Evolutionary conservation across 495 filamentous ascomycete species (phyloP).

Genomic region (Aspergillus haitiensis): DNA sequence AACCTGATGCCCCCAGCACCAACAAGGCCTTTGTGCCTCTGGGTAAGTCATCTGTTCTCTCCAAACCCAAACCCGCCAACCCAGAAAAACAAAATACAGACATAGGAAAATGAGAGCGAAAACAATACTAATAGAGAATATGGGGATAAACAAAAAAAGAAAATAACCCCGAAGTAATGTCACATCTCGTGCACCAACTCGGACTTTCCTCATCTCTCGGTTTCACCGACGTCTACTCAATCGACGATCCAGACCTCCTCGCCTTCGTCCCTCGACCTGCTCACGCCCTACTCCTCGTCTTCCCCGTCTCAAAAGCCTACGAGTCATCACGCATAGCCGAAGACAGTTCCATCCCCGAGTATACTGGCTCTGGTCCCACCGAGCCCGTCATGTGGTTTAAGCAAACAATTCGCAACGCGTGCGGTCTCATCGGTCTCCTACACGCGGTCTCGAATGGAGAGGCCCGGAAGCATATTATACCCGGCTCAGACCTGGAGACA

Average conservation of each 20-base stretch:
- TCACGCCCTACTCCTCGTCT: slow-evolving; percentile 79
- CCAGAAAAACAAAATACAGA: neutral
- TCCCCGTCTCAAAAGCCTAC: slow-evolving; percentile 73
- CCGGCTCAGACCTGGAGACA: slow-evolving; percentile 47
- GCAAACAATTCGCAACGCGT: slow-evolving; percentile 86
- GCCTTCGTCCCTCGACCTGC: slow-evolving; percentile 81
- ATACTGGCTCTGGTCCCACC: slow-evolving; percentile 48
- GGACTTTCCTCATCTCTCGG: slow-evolving; percentile 64
- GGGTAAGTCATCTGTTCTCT: slow-evolving; percentile 28
- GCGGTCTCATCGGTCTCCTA: slow-evolving; percentile 79
- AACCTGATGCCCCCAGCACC: slow-evolving; percentile 38
- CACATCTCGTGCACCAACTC: slow-evolving; percentile 69
- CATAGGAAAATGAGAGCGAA: no score
- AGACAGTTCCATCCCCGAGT: slow-evolving; percentile 55
- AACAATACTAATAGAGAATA: neutral
- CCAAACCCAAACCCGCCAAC: slow-evolving; percentile 5
- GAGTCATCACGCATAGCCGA: slow-evolving; percentile 64
- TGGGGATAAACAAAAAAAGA: slow-evolving; percentile 34
- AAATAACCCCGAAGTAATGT: slow-evolving; percentile 82
- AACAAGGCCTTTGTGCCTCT: slow-evolving; percentile 54
- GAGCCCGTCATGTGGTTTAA: slow-evolving; percentile 84
- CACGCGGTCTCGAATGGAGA: slow-evolving; percentile 70
- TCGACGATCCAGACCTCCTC: slow-evolving; percentile 76
- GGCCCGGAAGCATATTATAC: slow-evolving; percentile 42
- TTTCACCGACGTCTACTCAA: slow-evolving; percentile 82